Percentiles rank a stretch among this genome's conserved stretches.
These are phyloP conservation scores for Macadamia tetraphylla DNA, from an alignment of 164 flowering plant genomes.

Conservation along the genomic window DNA sequence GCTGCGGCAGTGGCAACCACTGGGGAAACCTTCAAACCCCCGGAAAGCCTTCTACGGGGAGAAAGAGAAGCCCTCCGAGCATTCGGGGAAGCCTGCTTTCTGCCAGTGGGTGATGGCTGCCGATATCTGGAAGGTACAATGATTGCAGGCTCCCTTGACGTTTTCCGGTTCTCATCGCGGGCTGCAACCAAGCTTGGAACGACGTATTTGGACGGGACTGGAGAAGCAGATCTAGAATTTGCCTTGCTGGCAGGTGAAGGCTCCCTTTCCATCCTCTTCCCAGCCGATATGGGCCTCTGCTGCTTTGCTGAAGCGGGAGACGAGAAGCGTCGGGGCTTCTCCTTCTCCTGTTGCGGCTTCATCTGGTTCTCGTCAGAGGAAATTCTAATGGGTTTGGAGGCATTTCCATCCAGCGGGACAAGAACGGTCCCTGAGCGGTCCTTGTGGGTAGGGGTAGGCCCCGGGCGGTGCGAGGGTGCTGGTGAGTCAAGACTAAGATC, in stretches of 20 bases:
- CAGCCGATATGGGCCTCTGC: slow-evolving; percentile 44
- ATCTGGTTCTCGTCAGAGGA: slow-evolving; percentile 7
- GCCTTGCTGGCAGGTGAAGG: slow-evolving; percentile 60
- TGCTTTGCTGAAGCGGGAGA: slow-evolving; percentile 37
- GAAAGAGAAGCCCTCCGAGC: slow-evolving; percentile 64
- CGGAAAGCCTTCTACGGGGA: slow-evolving; percentile 74
- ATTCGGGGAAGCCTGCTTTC: slow-evolving; percentile 61
- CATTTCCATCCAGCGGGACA: neutral
- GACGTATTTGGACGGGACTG: slow-evolving; percentile 80
- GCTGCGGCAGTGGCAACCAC: slow-evolving; percentile 24
- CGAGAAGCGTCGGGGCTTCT: slow-evolving; percentile 47
- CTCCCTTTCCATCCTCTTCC: slow-evolving; percentile 63
- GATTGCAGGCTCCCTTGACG: slow-evolving; percentile 68
- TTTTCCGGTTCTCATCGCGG: slow-evolving; percentile 56
- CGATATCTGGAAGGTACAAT: slow-evolving; percentile 89
- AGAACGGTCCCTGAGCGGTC: too few relatives aligned
- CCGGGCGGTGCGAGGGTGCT: too few relatives aligned
- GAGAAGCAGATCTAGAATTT: slow-evolving; percentile 67
- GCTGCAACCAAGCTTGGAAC: slow-evolving; percentile 82
- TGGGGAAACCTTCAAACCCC: slow-evolving; percentile 62
- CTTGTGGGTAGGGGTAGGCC: too few relatives aligned
- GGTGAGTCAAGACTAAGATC: too few relatives aligned
- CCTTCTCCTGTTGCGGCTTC: slow-evolving; percentile 1
- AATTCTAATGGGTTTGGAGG: neutral
- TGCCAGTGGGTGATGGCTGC: slow-evolving; percentile 77